phyloP scores from a whole-genome alignment of 257 asterid genomes.

The Echites panduratus region DNA sequence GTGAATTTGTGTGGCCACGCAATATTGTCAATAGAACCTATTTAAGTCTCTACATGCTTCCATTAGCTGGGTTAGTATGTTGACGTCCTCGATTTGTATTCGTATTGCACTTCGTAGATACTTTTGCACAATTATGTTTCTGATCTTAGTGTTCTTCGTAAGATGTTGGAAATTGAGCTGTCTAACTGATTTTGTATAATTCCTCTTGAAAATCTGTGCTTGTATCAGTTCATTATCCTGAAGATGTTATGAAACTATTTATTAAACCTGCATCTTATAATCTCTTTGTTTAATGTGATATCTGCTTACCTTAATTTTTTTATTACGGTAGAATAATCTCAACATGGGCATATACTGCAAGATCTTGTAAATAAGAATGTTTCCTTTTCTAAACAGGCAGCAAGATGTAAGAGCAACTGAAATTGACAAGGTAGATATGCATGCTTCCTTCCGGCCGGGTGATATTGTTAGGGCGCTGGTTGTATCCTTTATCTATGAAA shows the following conservation, averaged over 20 bases:
- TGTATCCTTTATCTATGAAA: conserved; percentile 45
- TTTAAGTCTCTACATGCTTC: not conserved
- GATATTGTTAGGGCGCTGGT: conserved; percentile 82
- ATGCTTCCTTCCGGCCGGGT: conserved; percentile 75
- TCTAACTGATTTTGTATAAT: not conserved
- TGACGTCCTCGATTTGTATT: no score
- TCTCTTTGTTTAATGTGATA: not conserved
- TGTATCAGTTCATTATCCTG: not conserved
- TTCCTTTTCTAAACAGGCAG: conserved; percentile 51
- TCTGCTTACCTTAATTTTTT: not conserved
- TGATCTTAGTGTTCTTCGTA: not conserved
- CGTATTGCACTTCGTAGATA: not conserved
- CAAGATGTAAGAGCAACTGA: conserved; percentile 97
- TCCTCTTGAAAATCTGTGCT: not conserved
- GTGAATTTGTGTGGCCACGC: not conserved
- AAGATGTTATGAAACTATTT: not conserved
- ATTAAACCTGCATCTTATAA: not conserved
- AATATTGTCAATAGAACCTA: not conserved
- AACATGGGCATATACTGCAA: not conserved
- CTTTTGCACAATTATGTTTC: not conserved
- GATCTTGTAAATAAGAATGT: conserved; percentile 5
- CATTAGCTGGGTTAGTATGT: no score
- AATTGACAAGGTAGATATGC: conserved; percentile 96
- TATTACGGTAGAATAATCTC: not conserved
- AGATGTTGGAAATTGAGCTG: not conserved